Evolutionary conservation across 768 basidiomycete species (phyloP).

Genomic region (Boletales sp.): DNA sequence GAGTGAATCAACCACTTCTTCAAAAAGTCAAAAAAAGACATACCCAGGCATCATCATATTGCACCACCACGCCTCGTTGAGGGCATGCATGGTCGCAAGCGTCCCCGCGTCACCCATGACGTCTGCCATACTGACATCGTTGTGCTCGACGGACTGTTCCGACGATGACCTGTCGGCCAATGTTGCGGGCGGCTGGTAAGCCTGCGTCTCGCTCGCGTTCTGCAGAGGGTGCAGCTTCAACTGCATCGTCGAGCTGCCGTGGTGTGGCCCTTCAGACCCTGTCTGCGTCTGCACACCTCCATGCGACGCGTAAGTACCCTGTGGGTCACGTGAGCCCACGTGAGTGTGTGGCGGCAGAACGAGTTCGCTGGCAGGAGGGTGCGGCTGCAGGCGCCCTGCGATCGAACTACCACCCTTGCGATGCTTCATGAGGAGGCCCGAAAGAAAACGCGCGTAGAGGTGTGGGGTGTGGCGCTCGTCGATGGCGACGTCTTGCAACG

Average conservation of each 20-base stretch:
- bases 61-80: constrained; percentile 72
- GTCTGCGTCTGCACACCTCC: constrained; percentile 10
- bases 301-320: constrained; percentile 21
- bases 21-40: not conserved
- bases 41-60: constrained; percentile 85
- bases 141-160: not conserved
- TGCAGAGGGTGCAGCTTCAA: constrained; percentile 15
- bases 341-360: constrained; percentile 8
- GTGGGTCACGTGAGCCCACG: constrained; percentile 28
- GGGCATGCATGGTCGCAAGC: constrained; percentile 68
- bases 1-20: not conserved
- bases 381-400: constrained; percentile 50
- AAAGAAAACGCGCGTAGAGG: constrained; percentile 76
- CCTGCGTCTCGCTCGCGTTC: not conserved
- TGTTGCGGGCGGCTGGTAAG: not conserved
- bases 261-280: constrained; percentile 12
- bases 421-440: constrained; percentile 64
- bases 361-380: constrained; percentile 42
- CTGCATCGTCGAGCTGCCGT: constrained; percentile 31
- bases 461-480: constrained; percentile 81
- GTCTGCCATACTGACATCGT: constrained; percentile 25
- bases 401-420: constrained; percentile 61
- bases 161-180: not conserved
- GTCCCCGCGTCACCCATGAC: constrained; percentile 44
- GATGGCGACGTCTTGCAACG: constrained; percentile 69